A percentile compares a stretch with the other conserved stretches of the same genome.
These are phyloP conservation scores for Phytophthora multivora DNA, from an alignment of 352 stramenopile species.

Conservation along the genomic window DNA sequence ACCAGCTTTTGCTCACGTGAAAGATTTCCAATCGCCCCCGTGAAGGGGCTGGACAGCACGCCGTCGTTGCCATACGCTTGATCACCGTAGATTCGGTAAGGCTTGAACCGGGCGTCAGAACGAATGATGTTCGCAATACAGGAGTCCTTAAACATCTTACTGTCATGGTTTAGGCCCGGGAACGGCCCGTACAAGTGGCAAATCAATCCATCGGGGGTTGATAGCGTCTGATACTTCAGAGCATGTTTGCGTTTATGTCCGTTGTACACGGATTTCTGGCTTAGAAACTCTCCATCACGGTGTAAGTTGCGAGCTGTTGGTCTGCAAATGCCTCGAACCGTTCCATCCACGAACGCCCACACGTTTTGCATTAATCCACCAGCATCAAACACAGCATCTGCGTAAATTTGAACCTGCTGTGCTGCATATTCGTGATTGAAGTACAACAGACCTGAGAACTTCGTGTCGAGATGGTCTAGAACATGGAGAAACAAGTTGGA, in stretches of 20 bases:
- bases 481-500: constrained; percentile 20
- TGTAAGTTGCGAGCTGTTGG: not conserved
- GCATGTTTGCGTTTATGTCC: constrained; percentile 30
- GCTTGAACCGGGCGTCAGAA: not conserved
- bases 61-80: not conserved
- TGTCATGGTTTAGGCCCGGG: constrained; percentile 17
- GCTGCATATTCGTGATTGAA: constrained; percentile 12
- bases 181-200: constrained; percentile 17
- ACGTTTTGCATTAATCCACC: not conserved
- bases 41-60: not conserved
- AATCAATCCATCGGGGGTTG: constrained; percentile 24
- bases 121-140: not conserved
- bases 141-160: constrained; percentile 5
- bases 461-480: not conserved
- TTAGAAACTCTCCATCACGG: constrained; percentile 6
- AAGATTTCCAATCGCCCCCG: not conserved
- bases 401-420: not conserved
- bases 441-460: not conserved
- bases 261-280: constrained; percentile 25
- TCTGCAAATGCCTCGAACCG: constrained; percentile 13
- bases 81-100: not conserved
- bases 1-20: not conserved
- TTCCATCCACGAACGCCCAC: constrained; percentile 19
- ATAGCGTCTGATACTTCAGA: constrained; percentile 28
- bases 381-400: constrained; percentile 15